A percentile compares a stretch with the other conserved stretches of the same genome.
Evolutionary conservation across 352 stramenopile species (phyloP).

Genomic region (Phytophthora multivora): DNA sequence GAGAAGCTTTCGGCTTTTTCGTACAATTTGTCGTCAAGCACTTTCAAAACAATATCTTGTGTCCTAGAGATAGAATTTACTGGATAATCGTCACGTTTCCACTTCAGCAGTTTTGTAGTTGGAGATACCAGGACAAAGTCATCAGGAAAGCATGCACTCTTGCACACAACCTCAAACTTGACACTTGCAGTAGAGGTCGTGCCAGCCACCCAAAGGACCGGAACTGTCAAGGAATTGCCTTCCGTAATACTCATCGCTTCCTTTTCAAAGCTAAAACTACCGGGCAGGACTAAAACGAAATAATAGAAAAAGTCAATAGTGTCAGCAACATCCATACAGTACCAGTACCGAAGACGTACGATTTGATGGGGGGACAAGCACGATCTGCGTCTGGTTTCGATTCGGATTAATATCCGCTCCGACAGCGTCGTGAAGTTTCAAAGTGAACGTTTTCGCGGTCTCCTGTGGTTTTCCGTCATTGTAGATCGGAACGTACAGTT

Average conservation of each 20-base stretch:
- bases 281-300: slow-evolving; percentile 50
- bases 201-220: slow-evolving; percentile 63
- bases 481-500: slow-evolving; percentile 65
- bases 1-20: slow-evolving; percentile 58
- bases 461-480: slow-evolving; percentile 68
- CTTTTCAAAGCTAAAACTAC: slow-evolving; percentile 59
- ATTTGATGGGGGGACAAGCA: slow-evolving; percentile 59
- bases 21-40: slow-evolving; percentile 56
- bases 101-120: slow-evolving; percentile 37
- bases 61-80: background rate
- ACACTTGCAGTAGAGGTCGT: slow-evolving; percentile 53
- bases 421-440: slow-evolving; percentile 63
- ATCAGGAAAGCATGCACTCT: slow-evolving; percentile 42
- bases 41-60: slow-evolving; percentile 52
- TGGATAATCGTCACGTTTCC: slow-evolving; percentile 42
- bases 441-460: slow-evolving; percentile 48
- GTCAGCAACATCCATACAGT: background rate
- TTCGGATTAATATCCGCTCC: slow-evolving; percentile 60
- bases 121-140: slow-evolving; percentile 55
- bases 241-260: slow-evolving; percentile 41
- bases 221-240: slow-evolving; percentile 39
- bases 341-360: slow-evolving; percentile 28
- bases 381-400: slow-evolving; percentile 47
- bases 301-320: background rate
- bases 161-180: slow-evolving; percentile 49